Evolutionary conservation across 2,329 filamentous ascomycete species (phyloP).

Genomic region (Lachnellula subtilissima): DNA sequence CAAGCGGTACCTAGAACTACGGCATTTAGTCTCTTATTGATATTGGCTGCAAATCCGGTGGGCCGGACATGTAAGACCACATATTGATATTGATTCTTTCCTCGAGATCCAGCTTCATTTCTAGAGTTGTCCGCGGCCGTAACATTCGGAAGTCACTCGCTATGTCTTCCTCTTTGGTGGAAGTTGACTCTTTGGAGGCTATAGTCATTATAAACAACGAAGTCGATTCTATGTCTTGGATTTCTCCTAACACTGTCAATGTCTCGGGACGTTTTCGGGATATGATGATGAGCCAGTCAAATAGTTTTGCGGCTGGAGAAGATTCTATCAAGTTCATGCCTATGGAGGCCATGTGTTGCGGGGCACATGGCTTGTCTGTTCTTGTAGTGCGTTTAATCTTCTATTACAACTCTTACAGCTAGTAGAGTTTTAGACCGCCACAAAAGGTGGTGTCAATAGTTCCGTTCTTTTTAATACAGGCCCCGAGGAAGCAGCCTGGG

Average conservation of each 20-base stretch:
- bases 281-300: slow-evolving; percentile 35
- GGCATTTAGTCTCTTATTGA: no score
- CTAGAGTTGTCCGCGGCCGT: no score
- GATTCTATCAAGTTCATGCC: slow-evolving; percentile 40
- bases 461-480: slow-evolving; percentile 50
- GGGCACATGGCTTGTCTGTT: slow-evolving; percentile 49
- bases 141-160: neutral
- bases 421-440: slow-evolving; percentile 38
- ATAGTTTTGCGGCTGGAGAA: slow-evolving; percentile 35
- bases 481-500: slow-evolving; percentile 47
- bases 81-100: no score
- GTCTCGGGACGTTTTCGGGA: slow-evolving; percentile 40
- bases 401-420: neutral
- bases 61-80: no score
- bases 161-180: slow-evolving; percentile 37
- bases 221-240: slow-evolving; percentile 47
- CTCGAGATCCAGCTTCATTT: no score
- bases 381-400: slow-evolving; percentile 38
- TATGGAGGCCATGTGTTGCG: slow-evolving; percentile 48
- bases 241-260: slow-evolving; percentile 39
- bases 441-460: slow-evolving; percentile 39
- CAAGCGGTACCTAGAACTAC: no score
- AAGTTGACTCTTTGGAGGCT: slow-evolving; percentile 44
- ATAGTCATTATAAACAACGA: slow-evolving; percentile 51
- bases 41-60: no score